Evolutionary conservation across 139 green algal genomes (phyloP).

Genomic region (Coelastrella sp.): DNA sequence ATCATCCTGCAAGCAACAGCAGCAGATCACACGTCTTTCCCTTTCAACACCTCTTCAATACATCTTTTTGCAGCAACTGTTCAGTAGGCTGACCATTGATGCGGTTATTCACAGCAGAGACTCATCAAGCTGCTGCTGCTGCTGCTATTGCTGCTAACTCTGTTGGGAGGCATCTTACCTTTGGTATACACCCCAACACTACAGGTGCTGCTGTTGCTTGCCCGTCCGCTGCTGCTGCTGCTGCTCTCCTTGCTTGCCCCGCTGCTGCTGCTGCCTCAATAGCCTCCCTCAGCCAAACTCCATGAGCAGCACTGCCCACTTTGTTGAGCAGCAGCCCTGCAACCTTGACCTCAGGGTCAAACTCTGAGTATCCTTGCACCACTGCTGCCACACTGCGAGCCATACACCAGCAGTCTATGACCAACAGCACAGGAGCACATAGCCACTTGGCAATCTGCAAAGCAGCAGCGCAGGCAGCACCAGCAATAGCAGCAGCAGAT

Average conservation of each 20-base stretch:
- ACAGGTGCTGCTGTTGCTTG: too few species aligned
- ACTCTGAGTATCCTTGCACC: constrained; percentile 35
- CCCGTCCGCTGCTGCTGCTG: constrained; percentile 17
- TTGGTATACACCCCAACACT: constrained; percentile 25
- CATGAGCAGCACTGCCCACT: constrained; percentile 14
- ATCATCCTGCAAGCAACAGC: not conserved
- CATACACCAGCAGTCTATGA: constrained; percentile 45
- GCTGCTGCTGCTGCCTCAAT: constrained; percentile 20
- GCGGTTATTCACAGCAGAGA: too few species aligned
- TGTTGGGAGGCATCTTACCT: too few species aligned
- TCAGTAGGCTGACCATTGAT: too few species aligned
- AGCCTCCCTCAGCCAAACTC: constrained; percentile 12
- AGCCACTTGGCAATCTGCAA: constrained; percentile 50
- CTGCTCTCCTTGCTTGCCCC: too few species aligned
- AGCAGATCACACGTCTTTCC: too few species aligned
- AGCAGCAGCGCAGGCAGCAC: too few species aligned
- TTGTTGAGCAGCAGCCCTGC: constrained; percentile 38
- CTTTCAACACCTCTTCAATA: too few species aligned
- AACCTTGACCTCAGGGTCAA: constrained; percentile 28
- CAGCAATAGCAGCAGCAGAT: too few species aligned
- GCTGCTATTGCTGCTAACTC: too few species aligned
- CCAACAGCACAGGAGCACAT: constrained; percentile 36
- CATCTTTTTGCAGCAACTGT: too few species aligned
- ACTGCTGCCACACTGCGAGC: constrained; percentile 17
- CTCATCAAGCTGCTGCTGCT: too few species aligned